Evolutionary conservation across 768 basidiomycete genomes (phyloP), one percentile per base, ranked within the genome.

Genomic region (Sarcodon aspratus): DNA sequence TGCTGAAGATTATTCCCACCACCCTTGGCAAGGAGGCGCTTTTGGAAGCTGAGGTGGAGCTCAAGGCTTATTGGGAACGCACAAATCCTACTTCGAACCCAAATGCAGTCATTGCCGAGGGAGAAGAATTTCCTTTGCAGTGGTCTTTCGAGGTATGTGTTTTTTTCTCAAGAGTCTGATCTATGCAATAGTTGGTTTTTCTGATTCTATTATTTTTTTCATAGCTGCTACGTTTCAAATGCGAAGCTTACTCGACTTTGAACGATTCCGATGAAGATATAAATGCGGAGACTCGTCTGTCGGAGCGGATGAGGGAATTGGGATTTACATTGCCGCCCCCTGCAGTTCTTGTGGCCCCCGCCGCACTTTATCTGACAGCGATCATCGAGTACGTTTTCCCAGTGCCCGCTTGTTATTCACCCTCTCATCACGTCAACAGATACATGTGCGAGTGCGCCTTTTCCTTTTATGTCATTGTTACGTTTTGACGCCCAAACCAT

Each of bases 21-120:
- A 73, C 79, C 46, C 73, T 96, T 42, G 94, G 92, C 44, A 91
- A 96, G 66, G 88, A 93, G 61, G 92, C 92, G 3, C 70, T 95
- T 13, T 69, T 93, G 45, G 94, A 97, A 66, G 94, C 94, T 0
- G 94, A 97, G 60, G 73, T 97, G 38, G 94, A 96, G 63, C 64
- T 96, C 43, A 75, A 89, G 59, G 89, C 89, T 7, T 93, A 93
- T 69, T 85, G 83, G 78, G 89, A 90, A 56, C 75, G 81, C 49
- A 87, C 80, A 59, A 66, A 38, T 67, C 72, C 35, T 58, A 62
- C 33, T 45, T 60, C 27, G 43, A 47, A 38, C 21, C 61, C 62
- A 18, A 49, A 47, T 17, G 65, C 61, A 1, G 54, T 61, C 27
- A 56, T 67, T 36, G 78, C 78, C 53, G 74, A 78, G 50, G 62